Evolutionary conservation across 176 grass and related monocot species (phyloP).

Genomic region (Cenchrus fungigraminus): DNA sequence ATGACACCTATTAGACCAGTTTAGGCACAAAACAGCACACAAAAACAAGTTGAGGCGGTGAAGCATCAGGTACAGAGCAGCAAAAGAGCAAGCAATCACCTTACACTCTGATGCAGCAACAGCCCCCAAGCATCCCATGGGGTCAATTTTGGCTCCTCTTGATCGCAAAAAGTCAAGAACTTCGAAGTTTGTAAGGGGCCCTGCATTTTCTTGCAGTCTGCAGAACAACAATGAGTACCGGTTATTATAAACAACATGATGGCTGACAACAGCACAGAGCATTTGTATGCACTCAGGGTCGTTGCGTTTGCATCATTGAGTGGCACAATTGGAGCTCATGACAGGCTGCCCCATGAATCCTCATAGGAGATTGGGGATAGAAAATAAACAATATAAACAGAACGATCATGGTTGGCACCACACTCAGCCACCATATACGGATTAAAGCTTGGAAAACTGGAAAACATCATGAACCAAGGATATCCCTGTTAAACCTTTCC

Average conservation of each 20-base stretch:
- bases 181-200: conserved; percentile 80
- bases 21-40: neutral
- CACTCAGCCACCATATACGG: neutral
- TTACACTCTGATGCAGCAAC: conserved; percentile 85
- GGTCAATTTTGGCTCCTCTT: conserved; percentile 77
- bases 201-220: conserved; percentile 68
- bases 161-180: conserved; percentile 74
- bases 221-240: conserved; percentile 1
- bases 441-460: neutral
- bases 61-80: neutral
- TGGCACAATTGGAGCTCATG: neutral
- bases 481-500: neutral
- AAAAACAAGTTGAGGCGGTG: neutral
- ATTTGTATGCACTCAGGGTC: neutral
- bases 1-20: neutral
- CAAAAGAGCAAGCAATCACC: conserved; percentile 43
- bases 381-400: conserved; percentile 1
- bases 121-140: conserved; percentile 83
- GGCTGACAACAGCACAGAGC: neutral
- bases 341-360: neutral
- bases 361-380: neutral
- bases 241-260: neutral
- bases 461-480: neutral
- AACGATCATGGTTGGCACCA: neutral
- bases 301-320: neutral